Base-by-base conservation (phyloP, 2,329 filamentous ascomycete genomes). In the Trichoderma arundinaceum region DNA sequence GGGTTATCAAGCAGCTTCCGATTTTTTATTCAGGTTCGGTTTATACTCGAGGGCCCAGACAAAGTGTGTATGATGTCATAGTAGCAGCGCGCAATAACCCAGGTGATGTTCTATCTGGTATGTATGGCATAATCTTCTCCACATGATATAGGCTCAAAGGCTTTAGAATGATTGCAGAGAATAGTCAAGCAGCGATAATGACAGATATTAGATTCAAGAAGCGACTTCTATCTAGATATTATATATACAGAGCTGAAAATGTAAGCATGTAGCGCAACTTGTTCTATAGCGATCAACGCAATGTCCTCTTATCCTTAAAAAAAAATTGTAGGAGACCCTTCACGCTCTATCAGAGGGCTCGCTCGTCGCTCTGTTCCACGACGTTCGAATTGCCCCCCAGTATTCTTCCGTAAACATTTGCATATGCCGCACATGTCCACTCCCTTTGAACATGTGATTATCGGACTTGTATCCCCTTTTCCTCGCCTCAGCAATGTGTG, bases 391-490 rank as follows among this genome's bases (percentile, higher is more conserved):
- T 0, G 78, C 74, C 1, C 69, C 72, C 88, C 87, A 90, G 71
- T 90, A 90, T 72, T 82, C 78, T 38, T 80, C 80, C 1, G 83
- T 81, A 64, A 87, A 82, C 73, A 81, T 76, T 17, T 83, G 78
- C 77, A 90, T 83, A 71, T 90, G 86, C 1, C 84, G 86, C 17
- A 88, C 87, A 73, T 90, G 88, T 1, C 81, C 77, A 57, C 83
- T 87, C 4, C 82, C 83, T 57, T 86, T 80, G 68, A 90, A 90
- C 35, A 82, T 71, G 65, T 85, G 83, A 19, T 79, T 76, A 1
- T 80, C 76, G 1, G 83, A 81, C 22, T 73, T 71, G 68, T 83
- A 88, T 0, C 87, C 87, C 61, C 78, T 77, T 12, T 72, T 70
- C 66, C 72, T 77, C 1, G 85, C 82, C 41, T 80, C 74, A 2